These are phyloP conservation scores for Podila horticola DNA, from an alignment of 192 early-diverging fungal genomes.

Conservation along the genomic window DNA sequence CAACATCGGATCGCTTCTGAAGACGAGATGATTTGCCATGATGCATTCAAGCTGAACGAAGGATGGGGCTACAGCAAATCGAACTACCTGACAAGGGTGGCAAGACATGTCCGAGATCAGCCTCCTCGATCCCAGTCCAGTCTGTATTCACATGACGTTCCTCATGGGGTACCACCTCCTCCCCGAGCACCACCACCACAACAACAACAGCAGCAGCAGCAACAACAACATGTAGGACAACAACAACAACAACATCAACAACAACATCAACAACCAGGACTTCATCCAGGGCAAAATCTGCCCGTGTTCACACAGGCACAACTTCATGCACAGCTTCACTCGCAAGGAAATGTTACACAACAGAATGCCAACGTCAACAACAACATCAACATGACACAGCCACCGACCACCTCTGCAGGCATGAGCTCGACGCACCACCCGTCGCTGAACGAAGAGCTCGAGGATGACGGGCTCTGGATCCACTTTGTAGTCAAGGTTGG, in stretches of 20 bases:
- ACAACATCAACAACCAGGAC: constrained; percentile 7
- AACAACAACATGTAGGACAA: constrained; percentile 17
- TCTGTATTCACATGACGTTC: neutral
- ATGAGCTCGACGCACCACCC: neutral
- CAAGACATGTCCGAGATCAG: constrained; percentile 24
- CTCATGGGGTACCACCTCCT: neutral
- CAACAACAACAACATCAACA: constrained; percentile 13
- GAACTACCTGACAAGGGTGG: constrained; percentile 34
- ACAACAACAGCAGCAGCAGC: constrained; percentile 11
- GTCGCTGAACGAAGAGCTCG: constrained; percentile 10
- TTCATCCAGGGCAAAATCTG: constrained; percentile 3
- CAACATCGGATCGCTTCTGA: constrained; percentile 33
- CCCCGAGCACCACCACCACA: constrained; percentile 5
- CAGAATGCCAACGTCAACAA: neutral
- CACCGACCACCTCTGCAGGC: neutral
- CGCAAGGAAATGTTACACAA: neutral
- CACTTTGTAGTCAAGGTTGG: constrained; percentile 53
- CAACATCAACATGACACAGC: neutral
- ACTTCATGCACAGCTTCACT: neutral
- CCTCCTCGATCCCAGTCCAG: constrained; percentile 6
- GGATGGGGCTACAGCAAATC: constrained; percentile 39
- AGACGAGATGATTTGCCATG: constrained; percentile 36
- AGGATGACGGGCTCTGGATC: constrained; percentile 50
- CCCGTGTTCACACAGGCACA: neutral
- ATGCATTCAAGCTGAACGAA: constrained; percentile 32